A percentile compares a stretch with the other conserved stretches of the same genome.
Conservation (phyloP, 768 basidiomycete species). For the Suillus cothurnatus region DNA sequence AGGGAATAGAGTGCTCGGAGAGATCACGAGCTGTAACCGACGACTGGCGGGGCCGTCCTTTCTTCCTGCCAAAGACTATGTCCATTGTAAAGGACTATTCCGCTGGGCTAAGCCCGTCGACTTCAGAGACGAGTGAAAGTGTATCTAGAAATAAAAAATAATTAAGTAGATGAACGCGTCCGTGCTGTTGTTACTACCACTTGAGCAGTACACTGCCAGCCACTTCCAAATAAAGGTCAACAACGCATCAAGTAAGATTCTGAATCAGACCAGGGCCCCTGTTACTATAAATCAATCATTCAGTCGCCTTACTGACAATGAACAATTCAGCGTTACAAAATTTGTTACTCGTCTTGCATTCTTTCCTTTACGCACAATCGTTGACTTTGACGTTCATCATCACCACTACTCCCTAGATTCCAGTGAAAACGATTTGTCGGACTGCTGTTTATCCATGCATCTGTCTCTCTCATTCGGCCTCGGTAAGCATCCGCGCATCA, state of each 20-base stretch:
- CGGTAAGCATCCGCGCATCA: not conserved
- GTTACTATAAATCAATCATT: not conserved
- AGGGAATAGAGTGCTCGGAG: conserved; percentile 67
- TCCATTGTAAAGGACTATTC: conserved; percentile 48
- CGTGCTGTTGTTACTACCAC: not conserved
- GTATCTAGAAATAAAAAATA: conserved; percentile 7
- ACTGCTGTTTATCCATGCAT: not conserved
- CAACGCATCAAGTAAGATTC: not conserved
- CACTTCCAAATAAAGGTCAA: conserved; percentile 6
- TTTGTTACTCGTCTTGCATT: not conserved
- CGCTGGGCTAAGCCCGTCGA: not conserved
- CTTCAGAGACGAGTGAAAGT: not conserved
- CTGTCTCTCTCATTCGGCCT: not conserved
- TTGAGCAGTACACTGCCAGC: not conserved
- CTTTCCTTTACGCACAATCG: not conserved
- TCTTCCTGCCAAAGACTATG: conserved; percentile 67
- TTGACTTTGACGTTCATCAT: not conserved
- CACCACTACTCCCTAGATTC: not conserved
- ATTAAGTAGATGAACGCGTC: conserved; percentile 5
- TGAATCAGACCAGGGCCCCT: conserved; percentile 1
- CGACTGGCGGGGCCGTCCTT: conserved; percentile 56
- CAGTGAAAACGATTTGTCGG: not conserved
- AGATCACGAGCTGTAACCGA: conserved; percentile 65
- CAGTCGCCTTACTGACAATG: not conserved
- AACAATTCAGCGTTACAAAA: not conserved